Percentiles rank a stretch among this genome's conserved stretches.
phyloP scores from a whole-genome alignment of 495 filamentous ascomycete genomes.

The Aspergillus mulundensis region DNA sequence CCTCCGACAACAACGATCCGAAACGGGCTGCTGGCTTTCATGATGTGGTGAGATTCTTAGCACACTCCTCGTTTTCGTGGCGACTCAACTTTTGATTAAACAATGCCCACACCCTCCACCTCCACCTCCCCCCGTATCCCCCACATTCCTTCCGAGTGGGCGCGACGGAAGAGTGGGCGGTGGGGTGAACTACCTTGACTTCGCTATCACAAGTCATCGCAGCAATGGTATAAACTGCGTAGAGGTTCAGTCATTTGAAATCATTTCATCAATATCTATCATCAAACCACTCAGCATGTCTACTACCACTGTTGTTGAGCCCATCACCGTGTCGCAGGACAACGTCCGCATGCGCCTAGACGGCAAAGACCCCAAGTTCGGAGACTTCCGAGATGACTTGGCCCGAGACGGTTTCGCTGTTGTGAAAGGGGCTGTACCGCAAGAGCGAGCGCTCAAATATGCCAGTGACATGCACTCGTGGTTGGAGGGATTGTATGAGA shows the following conservation, averaged over 20 bases:
- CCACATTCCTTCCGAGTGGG: not conserved
- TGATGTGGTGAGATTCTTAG: not conserved
- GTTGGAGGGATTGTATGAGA: constrained; percentile 32
- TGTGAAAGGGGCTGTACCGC: constrained; percentile 40
- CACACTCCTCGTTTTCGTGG: not conserved
- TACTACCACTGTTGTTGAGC: constrained; percentile 18
- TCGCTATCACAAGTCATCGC: not conserved
- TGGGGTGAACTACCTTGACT: not conserved
- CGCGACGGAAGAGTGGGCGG: not conserved
- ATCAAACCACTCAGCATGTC: not conserved
- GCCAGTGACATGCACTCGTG: constrained; percentile 31
- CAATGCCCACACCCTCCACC: not conserved
- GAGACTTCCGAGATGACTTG: constrained; percentile 33
- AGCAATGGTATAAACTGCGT: not conserved
- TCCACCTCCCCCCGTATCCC: not conserved
- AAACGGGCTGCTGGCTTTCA: not conserved
- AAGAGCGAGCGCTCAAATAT: constrained; percentile 33
- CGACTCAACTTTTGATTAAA: not conserved
- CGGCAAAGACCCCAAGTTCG: constrained; percentile 19
- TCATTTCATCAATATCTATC: no score
- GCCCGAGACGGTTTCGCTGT: constrained; percentile 37
- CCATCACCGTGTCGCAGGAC: not conserved
- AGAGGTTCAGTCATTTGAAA: no score
- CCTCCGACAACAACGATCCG: constrained; percentile 15
- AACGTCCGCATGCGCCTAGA: constrained; percentile 18